Evolutionary conservation across 2,329 filamentous ascomycete species (phyloP), one percentile per base, ranked within the genome.

Genomic region (Fusarium sp.): DNA sequence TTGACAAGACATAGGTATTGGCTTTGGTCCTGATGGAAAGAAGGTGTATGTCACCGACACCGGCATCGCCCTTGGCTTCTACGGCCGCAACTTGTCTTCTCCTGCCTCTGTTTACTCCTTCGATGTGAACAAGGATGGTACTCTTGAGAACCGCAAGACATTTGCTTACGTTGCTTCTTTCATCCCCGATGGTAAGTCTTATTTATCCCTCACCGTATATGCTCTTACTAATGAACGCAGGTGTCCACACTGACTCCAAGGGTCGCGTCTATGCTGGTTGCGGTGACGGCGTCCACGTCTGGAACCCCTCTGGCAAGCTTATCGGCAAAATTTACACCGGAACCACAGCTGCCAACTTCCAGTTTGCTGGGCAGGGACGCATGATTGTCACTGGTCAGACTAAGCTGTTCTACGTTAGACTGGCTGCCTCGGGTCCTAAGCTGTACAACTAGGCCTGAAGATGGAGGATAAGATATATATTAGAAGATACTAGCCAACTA

Each of bases 31-130:
- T 0, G 82, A 85, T 59, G 85, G 87, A 18, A 77, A 78, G 24
- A 80, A 82, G 24, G 78, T 85, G 4, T 90, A 90, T 65, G 77
- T 90, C 16, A 84, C 86, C 7, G 88, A 90, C 72, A 88, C 85
- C 0, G 88, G 88, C 3, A 81, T 70, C 7, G 49, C 48, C 25
- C 80, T 79, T 22, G 82, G 77, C 0, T 81, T 83, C 44, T 80
- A 77, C 49, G 84, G 85, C 16, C 75, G 75, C 24, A 82, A 85
- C 45, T 71, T 77, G 4, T 79, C 81, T 1, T 74, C 79, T 6
- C 82, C 85, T 0, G 77, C 85, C 3, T 83, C 82, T 14, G 82
- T 88, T 37, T 86, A 85, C 66, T 81, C 81, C 4, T 86, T 78
- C 52, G 79, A 83, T 7, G 83, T 86, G 14, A 70, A 76, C 24